Base-by-base conservation (phyloP, 495 filamentous ascomycete genomes). In the Penicillium crystallinum region DNA sequence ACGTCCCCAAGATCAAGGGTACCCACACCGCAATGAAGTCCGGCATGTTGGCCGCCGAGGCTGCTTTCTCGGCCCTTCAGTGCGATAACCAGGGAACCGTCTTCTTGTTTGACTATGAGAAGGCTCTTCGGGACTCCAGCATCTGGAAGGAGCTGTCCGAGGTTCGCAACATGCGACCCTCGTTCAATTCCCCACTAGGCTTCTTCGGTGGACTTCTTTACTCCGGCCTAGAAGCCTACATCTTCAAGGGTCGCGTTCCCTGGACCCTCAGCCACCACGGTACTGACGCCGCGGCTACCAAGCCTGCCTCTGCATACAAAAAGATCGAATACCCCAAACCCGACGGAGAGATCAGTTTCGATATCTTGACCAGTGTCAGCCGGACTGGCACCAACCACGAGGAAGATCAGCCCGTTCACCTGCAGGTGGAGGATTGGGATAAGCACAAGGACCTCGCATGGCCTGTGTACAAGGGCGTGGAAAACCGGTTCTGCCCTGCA, bases 401-500 rank as follows among this genome's bases (percentile, higher is more conserved):
- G 70, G 93, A 99, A 70, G 93, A 99, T 70, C 91, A 99, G 73
- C 93, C 93, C 0, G 89, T 95, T 40, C 93, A 99, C 66, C 72
- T 99, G 57, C 88, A 92, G 71, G 95, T 98, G 52, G 78, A 84
- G 69, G 91, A 97, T 65, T 97, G 91, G 91, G 89, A 95, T 36
- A 81, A 82, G 68, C 95, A 99, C 70, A 86, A 87, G 7, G 72
- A 83, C 42, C 79, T 82, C 59, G 86, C 88, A 45, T 99, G 82
- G 77, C 93, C 93, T 8, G 74, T 80, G 56, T 99, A 89, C 69
- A 86, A 96, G 74, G 93, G 93, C 1, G 57, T 99, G 1, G 93
- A 99, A 79, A 96, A 93, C 60, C 79, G 95, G n/a, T 99, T 99
- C 76, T 99, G 93, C 63, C 93, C 93, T n/a, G 93, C 93, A 0